These are phyloP conservation scores for Aureobasidium uvarum DNA, from an alignment of 2,329 filamentous ascomycete species.

Conservation along the genomic window DNA sequence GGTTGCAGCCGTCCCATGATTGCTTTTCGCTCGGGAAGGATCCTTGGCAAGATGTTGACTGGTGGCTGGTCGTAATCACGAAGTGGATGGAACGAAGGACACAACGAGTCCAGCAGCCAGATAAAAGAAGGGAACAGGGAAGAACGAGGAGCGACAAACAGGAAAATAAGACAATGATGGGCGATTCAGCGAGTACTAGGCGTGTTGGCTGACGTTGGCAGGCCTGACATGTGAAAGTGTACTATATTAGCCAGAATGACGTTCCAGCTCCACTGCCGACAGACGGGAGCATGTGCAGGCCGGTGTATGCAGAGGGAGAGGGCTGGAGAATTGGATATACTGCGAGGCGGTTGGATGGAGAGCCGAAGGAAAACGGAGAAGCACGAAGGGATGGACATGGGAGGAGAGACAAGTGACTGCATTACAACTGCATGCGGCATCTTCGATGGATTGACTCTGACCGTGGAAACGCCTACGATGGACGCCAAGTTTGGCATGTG, in stretches of 20 bases:
- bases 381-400: constrained; percentile 21
- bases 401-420: constrained; percentile 24
- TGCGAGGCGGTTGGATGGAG: constrained; percentile 24
- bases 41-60: constrained; percentile 6
- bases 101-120: constrained; percentile 6
- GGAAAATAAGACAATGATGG: constrained; percentile 26
- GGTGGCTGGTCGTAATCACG: neutral
- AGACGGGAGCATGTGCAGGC: constrained; percentile 15
- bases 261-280: constrained; percentile 22
- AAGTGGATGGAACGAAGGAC: neutral
- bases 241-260: constrained; percentile 24
- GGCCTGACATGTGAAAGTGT: constrained; percentile 22
- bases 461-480: constrained; percentile 20
- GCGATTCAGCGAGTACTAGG: constrained; percentile 21
- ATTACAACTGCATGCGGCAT: constrained; percentile 23
- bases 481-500: constrained; percentile 10
- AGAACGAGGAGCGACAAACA: constrained; percentile 15
- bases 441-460: constrained; percentile 23
- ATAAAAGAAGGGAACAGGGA: neutral
- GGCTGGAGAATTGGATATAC: constrained; percentile 4
- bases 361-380: constrained; percentile 23
- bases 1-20: constrained; percentile 30
- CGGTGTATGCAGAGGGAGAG: constrained; percentile 5
- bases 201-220: constrained; percentile 25
- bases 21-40: constrained; percentile 8